Evolutionary conservation across 2,329 filamentous ascomycete species (phyloP).

Genomic region (Phyllosticta citrichinensis): DNA sequence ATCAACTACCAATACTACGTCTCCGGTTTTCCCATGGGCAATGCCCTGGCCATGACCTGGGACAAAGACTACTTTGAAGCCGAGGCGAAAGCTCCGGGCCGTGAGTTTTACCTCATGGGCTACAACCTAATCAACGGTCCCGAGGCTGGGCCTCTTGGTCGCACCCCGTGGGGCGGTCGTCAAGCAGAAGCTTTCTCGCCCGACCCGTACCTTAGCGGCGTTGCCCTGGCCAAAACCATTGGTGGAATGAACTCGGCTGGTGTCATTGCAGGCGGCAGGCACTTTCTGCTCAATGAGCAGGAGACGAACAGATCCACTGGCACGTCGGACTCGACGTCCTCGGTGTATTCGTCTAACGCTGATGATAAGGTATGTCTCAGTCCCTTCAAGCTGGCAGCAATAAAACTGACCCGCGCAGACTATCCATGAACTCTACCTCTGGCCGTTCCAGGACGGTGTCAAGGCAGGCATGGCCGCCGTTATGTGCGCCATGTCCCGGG

Average conservation of each 20-base stretch:
- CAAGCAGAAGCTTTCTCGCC: constrained; percentile 3
- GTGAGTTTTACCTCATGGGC: constrained; percentile 16
- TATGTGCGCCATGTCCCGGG: constrained; percentile 28
- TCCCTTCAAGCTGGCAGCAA: constrained; percentile 7
- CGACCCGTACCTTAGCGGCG: constrained; percentile 2
- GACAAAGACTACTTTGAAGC: constrained; percentile 13
- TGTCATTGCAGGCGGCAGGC: constrained; percentile 9
- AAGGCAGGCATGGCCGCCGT: constrained; percentile 19
- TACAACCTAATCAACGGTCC: constrained; percentile 16
- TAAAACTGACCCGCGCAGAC: neutral
- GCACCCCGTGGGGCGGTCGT: constrained; percentile 4
- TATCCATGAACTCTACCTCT: constrained; percentile 23
- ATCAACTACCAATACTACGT: constrained; percentile 17
- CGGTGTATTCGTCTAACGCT: constrained; percentile 12
- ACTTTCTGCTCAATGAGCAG: constrained; percentile 24
- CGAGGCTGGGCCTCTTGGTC: constrained; percentile 1
- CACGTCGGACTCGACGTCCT: neutral
- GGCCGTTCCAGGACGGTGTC: constrained; percentile 22
- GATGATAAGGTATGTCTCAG: constrained; percentile 14
- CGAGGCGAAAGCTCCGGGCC: constrained; percentile 13
- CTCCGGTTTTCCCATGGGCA: constrained; percentile 15
- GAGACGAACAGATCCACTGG: constrained; percentile 15
- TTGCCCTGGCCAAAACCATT: neutral
- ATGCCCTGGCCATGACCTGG: constrained; percentile 18
- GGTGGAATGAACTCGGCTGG: constrained; percentile 3